Evolutionary conservation across 768 basidiomycete species (phyloP), one percentile per base, ranked within the genome.

Genomic region (Hygrophorus russula): DNA sequence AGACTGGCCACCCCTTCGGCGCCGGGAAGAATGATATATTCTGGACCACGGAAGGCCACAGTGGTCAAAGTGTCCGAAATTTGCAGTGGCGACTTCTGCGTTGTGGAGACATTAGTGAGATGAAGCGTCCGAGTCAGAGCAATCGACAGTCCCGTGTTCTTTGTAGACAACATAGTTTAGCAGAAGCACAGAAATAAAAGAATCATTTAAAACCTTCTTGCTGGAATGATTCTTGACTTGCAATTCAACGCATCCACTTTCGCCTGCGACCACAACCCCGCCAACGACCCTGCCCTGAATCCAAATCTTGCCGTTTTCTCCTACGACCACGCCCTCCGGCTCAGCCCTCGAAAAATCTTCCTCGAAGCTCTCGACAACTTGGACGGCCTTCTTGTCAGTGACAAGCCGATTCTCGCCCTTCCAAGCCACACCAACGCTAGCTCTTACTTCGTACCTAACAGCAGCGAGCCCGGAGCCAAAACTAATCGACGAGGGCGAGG

Each of bases 221-320:
- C 65, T 62, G 1, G 86, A 83, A 56, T 87, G 81, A 53, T 91
- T 91, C 67, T 80, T 87, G 38, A 90, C 79, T 49, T 81, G 76
- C 42, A 91, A 60, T 53, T 87, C 81, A 34, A 90, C 66, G 54
- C 79, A 82, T 13, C 73, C 79, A 47, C 73, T 74, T 53, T 78
- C 74, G 7, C 87, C 87, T 24, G 80, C 74, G 6, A 86, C 67
- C 13, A 80, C 53, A 11, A 81, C 60, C 6, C 72, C 76, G 28
- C 76, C 81, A 17, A 83, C 61, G 13, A 91, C 56, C 42, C 63
- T 73, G 1, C 75, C 86, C 53, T 82, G 81, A 36, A 75, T 72
- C 79, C 83, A 86, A 24, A 91, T 69, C 59, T 82, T 87, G 4
- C 87, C 88, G 49, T 72, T 75, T 55, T 91, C 87, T 0, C 79